phyloP scores from a whole-genome alignment of 441 rosid species.

The Syzygium malaccense region DNA sequence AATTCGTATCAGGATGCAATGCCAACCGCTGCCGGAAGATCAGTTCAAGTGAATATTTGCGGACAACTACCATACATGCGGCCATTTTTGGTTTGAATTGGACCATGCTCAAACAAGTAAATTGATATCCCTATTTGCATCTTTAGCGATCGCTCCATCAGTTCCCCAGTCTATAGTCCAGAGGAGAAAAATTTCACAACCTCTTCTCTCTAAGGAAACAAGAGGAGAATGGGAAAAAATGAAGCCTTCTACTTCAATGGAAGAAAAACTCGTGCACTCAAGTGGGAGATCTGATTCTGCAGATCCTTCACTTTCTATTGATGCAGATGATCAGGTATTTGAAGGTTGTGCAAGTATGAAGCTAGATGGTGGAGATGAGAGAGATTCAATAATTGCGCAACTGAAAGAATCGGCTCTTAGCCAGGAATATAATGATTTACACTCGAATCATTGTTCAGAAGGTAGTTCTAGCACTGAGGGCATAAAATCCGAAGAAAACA shows the following conservation, averaged over 20 bases:
- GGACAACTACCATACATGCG: conserved; percentile 48
- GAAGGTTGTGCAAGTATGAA: conserved; percentile 17
- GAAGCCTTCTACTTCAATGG: conserved; percentile 9
- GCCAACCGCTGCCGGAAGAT: conserved; percentile 73
- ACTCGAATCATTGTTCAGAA: conserved; percentile 20
- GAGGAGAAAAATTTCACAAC: conserved; percentile 17
- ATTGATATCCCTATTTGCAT: conserved; percentile 48
- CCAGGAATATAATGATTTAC: conserved; percentile 11
- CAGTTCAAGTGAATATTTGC: conserved; percentile 55
- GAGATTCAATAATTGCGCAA: conserved; percentile 26
- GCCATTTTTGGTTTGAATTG: conserved; percentile 85
- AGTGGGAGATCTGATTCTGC: conserved; percentile 24
- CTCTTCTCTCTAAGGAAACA: conserved; percentile 14
- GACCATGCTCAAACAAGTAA: conserved; percentile 75
- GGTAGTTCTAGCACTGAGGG: conserved; percentile 20
- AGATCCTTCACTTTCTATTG: conserved; percentile 15
- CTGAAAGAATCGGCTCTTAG: conserved; percentile 30
- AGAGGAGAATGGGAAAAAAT: conserved; percentile 20
- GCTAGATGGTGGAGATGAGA: conserved; percentile 23
- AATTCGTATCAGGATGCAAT: conserved; percentile 45
- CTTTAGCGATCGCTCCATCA: conserved; percentile 36
- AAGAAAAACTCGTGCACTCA: conserved; percentile 12
- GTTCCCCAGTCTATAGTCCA: conserved; percentile 16
- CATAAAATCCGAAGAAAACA: conserved; percentile 12
- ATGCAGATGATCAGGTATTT: conserved; percentile 17